A percentile compares a stretch with the other conserved stretches of the same genome.
These are phyloP conservation scores for Oemleria cerasiformis DNA, from an alignment of 306 rosid genomes.

Conservation along the genomic window DNA sequence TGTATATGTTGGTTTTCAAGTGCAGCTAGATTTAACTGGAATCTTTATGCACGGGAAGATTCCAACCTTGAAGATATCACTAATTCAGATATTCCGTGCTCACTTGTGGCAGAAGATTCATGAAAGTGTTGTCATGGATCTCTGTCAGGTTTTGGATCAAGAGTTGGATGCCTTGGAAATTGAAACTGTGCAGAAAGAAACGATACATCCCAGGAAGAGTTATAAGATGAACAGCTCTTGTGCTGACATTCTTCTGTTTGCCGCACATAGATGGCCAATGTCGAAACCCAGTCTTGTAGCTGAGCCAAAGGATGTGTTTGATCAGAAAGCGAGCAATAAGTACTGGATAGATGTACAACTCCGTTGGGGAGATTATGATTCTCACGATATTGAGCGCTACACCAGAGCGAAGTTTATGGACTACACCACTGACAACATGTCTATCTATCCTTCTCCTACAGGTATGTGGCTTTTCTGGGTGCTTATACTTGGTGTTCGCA, in stretches of 20 bases:
- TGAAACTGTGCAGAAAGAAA: constrained; percentile 98
- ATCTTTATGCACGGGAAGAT: constrained; percentile 99
- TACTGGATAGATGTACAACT: constrained; percentile 99
- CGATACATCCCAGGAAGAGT: constrained; percentile 97
- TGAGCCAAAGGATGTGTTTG: constrained; percentile 96
- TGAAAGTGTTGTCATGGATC: constrained; percentile 99
- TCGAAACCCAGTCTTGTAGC: constrained; percentile 99
- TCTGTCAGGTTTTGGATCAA: constrained; percentile 98
- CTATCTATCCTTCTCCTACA: constrained; percentile 97
- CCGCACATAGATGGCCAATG: constrained; percentile 99
- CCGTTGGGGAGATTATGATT: constrained; percentile 99
- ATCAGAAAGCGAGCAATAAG: constrained; percentile 97
- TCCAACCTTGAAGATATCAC: constrained; percentile 94
- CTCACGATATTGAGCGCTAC: constrained; percentile 98
- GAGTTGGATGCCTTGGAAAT: constrained; percentile 98
- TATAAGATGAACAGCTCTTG: constrained; percentile 99
- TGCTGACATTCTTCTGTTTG: constrained; percentile 95
- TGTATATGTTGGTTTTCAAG: constrained; percentile 98
- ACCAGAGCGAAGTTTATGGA: constrained; percentile 99
- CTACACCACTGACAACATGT: constrained; percentile 97
- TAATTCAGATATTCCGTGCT: constrained; percentile 96
- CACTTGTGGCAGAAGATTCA: constrained; percentile 99
- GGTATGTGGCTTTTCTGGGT: constrained; percentile 36
- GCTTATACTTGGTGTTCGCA: background rate
- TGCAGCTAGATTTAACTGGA: constrained; percentile 97